A percentile compares a stretch with the other conserved stretches of the same genome.
These are phyloP conservation scores for Lactarius pseudohatsudake DNA, from an alignment of 768 basidiomycete species.

Conservation along the genomic window DNA sequence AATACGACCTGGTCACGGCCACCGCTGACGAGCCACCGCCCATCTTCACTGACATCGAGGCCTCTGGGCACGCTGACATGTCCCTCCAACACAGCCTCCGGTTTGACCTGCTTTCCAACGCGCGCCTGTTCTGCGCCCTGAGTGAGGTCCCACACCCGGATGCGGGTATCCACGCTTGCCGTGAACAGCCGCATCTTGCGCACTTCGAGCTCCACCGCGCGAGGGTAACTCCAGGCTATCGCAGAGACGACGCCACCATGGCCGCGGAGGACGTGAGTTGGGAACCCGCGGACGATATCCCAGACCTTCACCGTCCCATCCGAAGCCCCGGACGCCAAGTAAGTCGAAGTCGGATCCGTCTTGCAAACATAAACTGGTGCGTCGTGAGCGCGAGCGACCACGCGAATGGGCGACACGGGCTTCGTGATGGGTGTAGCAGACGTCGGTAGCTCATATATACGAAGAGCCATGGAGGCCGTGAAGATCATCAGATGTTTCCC, in stretches of 20 bases:
- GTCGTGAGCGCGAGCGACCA: conserved; percentile 83
- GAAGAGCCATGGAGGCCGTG: conserved; percentile 76
- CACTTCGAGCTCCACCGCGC: conserved; percentile 40
- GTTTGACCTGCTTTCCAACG: conserved; percentile 55
- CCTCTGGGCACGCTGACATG: conserved; percentile 95
- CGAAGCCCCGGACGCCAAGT: conserved; percentile 93
- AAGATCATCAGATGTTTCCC: conserved; percentile 75
- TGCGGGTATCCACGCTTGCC: conserved; percentile 87
- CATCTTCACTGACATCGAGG: conserved; percentile 80
- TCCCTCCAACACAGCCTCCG: conserved; percentile 85
- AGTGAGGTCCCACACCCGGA: conserved; percentile 89
- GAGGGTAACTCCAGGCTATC: conserved; percentile 78
- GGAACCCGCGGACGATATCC: conserved; percentile 83
- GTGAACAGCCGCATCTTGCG: conserved; percentile 80
- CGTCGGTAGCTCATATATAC: conserved; percentile 77
- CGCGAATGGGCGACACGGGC: conserved; percentile 65
- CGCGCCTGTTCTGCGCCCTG: conserved; percentile 51
- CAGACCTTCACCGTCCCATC: conserved; percentile 98
- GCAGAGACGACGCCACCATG: conserved; percentile 98
- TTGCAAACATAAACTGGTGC: conserved; percentile 91
- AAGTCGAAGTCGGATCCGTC: conserved; percentile 80
- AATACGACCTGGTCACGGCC: conserved; percentile 92
- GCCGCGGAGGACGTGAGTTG: conserved; percentile 93
- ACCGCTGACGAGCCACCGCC: conserved; percentile 86
- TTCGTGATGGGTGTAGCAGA: conserved; percentile 44